Conservation (phyloP, 352 stramenopile species). For the Globisporangium okanoganense region DNA sequence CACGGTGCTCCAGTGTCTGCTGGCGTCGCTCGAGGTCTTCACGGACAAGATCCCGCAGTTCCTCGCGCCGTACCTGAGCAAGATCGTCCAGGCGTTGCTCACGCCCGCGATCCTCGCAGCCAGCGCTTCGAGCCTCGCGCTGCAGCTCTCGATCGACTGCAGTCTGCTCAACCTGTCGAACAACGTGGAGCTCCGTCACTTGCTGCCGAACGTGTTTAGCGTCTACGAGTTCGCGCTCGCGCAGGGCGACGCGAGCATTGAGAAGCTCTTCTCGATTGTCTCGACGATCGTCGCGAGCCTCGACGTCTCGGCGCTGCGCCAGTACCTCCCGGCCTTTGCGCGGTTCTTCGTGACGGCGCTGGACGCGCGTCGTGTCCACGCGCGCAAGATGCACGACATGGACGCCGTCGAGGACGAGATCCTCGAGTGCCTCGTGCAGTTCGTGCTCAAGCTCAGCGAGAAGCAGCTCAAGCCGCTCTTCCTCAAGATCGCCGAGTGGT, state of each 20-base stretch:
- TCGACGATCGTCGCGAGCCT: conserved; percentile 57
- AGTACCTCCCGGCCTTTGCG: conserved; percentile 69
- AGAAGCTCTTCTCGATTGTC: conserved; percentile 70
- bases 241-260: conserved; percentile 48
- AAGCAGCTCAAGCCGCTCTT: conserved; percentile 90
- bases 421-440: conserved; percentile 71
- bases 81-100: conserved; percentile 59
- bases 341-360: conserved; percentile 81
- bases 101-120: conserved; percentile 41
- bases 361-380: conserved; percentile 70
- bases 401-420: conserved; percentile 75
- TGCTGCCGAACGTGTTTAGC: conserved; percentile 67
- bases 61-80: conserved; percentile 66
- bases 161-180: conserved; percentile 65
- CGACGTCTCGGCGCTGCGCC: conserved; percentile 44
- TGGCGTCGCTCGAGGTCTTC: conserved; percentile 76
- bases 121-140: conserved; percentile 21
- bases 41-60: conserved; percentile 84
- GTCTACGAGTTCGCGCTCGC: conserved; percentile 62
- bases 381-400: conserved; percentile 44
- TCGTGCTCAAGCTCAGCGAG: conserved; percentile 85
- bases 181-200: conserved; percentile 67
- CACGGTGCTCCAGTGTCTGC: conserved; percentile 71
- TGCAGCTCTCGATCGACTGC: conserved; percentile 60
- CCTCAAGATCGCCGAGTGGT: conserved; percentile 80